These are phyloP conservation scores for Pseudogymnoascus sp. DNA, from an alignment of 2,329 filamentous ascomycete species.

Conservation along the genomic window DNA sequence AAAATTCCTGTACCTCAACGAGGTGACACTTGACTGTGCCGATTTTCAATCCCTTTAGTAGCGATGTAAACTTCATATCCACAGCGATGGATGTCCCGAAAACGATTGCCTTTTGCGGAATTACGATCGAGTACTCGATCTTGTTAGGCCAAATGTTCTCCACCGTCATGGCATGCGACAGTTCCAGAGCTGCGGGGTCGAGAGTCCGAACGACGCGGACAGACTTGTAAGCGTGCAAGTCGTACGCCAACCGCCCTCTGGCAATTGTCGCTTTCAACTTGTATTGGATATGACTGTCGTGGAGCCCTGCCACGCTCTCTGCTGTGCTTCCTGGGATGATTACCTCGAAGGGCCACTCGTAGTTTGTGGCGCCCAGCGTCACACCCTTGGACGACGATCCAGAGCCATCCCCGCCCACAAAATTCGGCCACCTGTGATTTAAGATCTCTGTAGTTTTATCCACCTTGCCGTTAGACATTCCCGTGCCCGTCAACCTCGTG, in stretches of 20 bases:
- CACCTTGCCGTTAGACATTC: constrained; percentile 50
- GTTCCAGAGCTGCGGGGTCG: constrained; percentile 66
- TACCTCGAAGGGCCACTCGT: constrained; percentile 74
- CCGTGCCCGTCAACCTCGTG: constrained; percentile 45
- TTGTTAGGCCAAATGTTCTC: constrained; percentile 98
- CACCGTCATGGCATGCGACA: constrained; percentile 84
- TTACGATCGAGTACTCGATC: constrained; percentile 87
- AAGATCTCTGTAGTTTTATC: constrained; percentile 54
- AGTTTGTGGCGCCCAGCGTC: constrained; percentile 63
- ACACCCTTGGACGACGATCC: constrained; percentile 42
- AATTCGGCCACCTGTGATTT: constrained; percentile 60
- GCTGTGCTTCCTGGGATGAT: constrained; percentile 63
- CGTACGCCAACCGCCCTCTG: constrained; percentile 79
- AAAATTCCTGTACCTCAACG: constrained; percentile 67
- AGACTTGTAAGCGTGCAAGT: constrained; percentile 71
- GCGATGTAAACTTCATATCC: constrained; percentile 77
- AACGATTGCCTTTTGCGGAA: constrained; percentile 88
- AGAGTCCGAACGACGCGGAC: constrained; percentile 71
- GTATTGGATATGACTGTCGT: constrained; percentile 82
- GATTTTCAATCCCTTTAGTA: constrained; percentile 80
- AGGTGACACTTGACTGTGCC: constrained; percentile 76
- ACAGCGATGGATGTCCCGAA: constrained; percentile 82
- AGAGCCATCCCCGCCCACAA: constrained; percentile 45
- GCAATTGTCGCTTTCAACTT: constrained; percentile 84
- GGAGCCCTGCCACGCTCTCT: constrained; percentile 86